Conservation (phyloP, 345 rosid species). For the Linum trigynum region DNA sequence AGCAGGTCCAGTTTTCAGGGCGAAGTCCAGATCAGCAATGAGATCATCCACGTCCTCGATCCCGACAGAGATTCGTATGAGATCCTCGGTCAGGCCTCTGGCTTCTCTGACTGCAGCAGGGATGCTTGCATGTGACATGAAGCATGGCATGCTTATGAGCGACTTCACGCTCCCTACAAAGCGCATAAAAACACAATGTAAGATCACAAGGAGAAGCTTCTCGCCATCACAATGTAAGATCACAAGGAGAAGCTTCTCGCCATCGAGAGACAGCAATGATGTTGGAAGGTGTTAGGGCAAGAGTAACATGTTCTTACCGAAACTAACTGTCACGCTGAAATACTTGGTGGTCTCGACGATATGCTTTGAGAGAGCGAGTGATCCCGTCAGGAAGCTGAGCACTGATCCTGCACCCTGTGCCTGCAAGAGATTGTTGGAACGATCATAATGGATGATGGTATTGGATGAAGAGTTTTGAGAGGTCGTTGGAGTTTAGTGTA, state of each 20-base stretch:
- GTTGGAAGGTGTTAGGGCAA: neutral
- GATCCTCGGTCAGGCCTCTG: conserved; percentile 90
- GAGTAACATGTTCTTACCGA: conserved; percentile 44
- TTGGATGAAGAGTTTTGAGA: neutral
- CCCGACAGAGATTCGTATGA: conserved; percentile 79
- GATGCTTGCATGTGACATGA: conserved; percentile 96
- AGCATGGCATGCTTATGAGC: conserved; percentile 96
- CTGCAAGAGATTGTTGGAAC: conserved; percentile 28
- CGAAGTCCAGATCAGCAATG: conserved; percentile 69
- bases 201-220: neutral
- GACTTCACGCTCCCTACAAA: conserved; percentile 83
- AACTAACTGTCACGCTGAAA: conserved; percentile 94
- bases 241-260: neutral
- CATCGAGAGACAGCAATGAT: too few relatives aligned
- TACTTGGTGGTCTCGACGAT: conserved; percentile 77
- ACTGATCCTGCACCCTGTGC: conserved; percentile 95
- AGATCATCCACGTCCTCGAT: conserved; percentile 89
- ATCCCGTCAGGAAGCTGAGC: conserved; percentile 85
- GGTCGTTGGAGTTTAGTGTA: neutral
- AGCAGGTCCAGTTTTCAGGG: conserved; percentile 57
- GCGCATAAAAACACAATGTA: neutral
- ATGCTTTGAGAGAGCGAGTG: conserved; percentile 75
- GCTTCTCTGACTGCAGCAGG: conserved; percentile 77
- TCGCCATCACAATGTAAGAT: conserved; percentile 3
- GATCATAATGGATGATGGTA: neutral